phyloP scores from a whole-genome alignment of 2,329 filamentous ascomycete species.

The Verticillium tricorpus region DNA sequence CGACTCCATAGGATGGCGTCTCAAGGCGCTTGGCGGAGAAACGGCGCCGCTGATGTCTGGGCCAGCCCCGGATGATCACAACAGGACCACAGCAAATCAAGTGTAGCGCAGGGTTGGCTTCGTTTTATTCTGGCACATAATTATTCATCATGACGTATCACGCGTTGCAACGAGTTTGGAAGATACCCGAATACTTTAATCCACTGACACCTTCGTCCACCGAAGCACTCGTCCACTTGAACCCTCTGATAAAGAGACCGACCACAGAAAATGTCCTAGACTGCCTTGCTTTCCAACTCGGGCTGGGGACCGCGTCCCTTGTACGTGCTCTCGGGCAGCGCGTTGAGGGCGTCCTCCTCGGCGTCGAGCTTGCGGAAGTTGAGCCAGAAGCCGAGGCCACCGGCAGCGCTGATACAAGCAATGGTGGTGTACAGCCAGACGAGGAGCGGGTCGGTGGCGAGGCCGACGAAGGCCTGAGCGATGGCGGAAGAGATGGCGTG shows the following conservation, averaged over 20 bases:
- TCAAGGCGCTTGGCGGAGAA: neutral
- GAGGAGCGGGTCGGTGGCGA: conserved; percentile 46
- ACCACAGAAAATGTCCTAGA: neutral
- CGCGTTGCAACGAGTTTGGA: neutral
- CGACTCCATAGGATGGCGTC: neutral
- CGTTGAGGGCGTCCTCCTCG: conserved; percentile 59
- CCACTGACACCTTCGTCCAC: neutral
- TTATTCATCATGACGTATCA: neutral
- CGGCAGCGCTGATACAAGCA: conserved; percentile 52
- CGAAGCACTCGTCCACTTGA: neutral
- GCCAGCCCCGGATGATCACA: neutral
- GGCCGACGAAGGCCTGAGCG: conserved; percentile 37
- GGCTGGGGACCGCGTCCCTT: neutral
- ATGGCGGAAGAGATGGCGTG: conserved; percentile 54
- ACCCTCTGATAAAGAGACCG: neutral
- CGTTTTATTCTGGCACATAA: neutral
- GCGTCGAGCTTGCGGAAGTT: conserved; percentile 51
- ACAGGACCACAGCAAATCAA: neutral
- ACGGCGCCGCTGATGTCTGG: neutral
- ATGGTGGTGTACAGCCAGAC: conserved; percentile 60
- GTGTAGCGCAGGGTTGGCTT: neutral
- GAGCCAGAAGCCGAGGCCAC: conserved; percentile 56
- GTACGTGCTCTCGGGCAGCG: conserved; percentile 29
- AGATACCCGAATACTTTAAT: neutral
- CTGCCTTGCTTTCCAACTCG: conserved; percentile 1